These are phyloP conservation scores for Colletotrichum sp. DNA, from an alignment of 2,329 filamentous ascomycete genomes.

Conservation along the genomic window DNA sequence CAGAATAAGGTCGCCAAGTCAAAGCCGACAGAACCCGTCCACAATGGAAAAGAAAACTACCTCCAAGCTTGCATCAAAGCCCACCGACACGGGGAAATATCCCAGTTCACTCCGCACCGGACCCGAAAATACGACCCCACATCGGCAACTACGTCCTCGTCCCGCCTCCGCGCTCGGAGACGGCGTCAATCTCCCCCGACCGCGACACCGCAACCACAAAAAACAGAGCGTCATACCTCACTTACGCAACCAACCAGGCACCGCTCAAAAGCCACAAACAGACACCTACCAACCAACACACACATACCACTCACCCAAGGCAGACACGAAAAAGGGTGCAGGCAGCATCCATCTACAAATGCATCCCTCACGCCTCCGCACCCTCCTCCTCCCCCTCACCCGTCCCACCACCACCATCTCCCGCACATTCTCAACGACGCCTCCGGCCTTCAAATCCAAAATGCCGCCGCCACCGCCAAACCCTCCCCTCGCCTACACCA, in stretches of 20 bases:
- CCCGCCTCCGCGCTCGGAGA: background rate
- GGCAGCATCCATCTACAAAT: background rate
- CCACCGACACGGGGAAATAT: background rate
- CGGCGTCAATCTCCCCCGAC: background rate
- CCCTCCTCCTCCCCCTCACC: background rate
- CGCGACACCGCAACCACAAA: background rate
- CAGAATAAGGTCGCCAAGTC: background rate
- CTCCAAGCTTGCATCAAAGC: background rate
- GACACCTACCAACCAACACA: background rate
- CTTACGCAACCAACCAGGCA: background rate
- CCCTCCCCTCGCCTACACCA: slow-evolving; percentile 16
- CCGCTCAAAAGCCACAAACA: background rate
- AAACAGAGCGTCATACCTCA: background rate
- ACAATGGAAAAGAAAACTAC: background rate
- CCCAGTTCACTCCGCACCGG: background rate
- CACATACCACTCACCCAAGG: background rate
- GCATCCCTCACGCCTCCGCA: background rate
- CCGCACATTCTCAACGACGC: background rate
- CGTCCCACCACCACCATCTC: background rate
- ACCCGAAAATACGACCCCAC: background rate
- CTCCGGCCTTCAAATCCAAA: background rate
- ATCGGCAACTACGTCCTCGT: background rate
- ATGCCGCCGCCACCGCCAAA: slow-evolving; percentile 19
- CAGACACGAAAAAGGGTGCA: background rate
- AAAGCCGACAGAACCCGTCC: background rate